These are phyloP conservation scores for Sicyos edulis DNA, from an alignment of 306 rosid genomes.

Conservation along the genomic window DNA sequence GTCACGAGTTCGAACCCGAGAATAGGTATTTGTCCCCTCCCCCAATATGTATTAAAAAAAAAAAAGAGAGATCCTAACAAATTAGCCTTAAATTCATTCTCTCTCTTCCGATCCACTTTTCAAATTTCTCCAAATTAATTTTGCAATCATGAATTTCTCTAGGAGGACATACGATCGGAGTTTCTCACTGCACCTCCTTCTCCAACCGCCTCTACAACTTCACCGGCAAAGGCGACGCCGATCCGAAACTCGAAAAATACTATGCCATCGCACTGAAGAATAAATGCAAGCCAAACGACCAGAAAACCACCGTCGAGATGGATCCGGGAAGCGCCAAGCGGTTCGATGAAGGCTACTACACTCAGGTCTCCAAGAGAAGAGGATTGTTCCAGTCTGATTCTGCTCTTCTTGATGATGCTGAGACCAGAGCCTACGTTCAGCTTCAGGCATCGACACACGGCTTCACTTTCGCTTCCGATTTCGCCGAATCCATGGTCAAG, in stretches of 20 bases:
- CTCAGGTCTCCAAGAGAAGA: conserved; percentile 31
- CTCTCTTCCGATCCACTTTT: too few species aligned
- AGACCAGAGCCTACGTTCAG: conserved; percentile 29
- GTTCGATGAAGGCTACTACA: conserved; percentile 33
- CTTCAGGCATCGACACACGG: conserved; percentile 23
- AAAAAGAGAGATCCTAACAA: too few species aligned
- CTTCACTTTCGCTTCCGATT: conserved; percentile 27
- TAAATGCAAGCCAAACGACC: conserved; percentile 29
- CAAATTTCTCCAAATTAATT: neutral
- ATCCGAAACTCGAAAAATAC: conserved; percentile 33
- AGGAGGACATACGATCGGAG: conserved; percentile 38
- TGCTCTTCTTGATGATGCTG: conserved; percentile 34
- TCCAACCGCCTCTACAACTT: conserved; percentile 33
- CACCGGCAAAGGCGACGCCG: conserved; percentile 34
- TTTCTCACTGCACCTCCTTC: conserved; percentile 30
- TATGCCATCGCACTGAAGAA: conserved; percentile 27
- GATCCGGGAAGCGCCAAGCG: conserved; percentile 44
- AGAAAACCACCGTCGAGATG: conserved; percentile 32
- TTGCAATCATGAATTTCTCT: too few species aligned
- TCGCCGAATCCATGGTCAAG: conserved; percentile 34
- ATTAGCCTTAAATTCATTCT: neutral
- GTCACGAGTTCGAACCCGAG: too few species aligned
- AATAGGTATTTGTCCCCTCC: too few species aligned
- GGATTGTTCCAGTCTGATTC: conserved; percentile 42
- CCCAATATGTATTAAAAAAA: too few species aligned